A percentile compares a stretch with the other conserved stretches of the same genome.
phyloP scores from a whole-genome alignment of 1,284 basidiomycete species.

The Sporisorium scitamineum region DNA sequence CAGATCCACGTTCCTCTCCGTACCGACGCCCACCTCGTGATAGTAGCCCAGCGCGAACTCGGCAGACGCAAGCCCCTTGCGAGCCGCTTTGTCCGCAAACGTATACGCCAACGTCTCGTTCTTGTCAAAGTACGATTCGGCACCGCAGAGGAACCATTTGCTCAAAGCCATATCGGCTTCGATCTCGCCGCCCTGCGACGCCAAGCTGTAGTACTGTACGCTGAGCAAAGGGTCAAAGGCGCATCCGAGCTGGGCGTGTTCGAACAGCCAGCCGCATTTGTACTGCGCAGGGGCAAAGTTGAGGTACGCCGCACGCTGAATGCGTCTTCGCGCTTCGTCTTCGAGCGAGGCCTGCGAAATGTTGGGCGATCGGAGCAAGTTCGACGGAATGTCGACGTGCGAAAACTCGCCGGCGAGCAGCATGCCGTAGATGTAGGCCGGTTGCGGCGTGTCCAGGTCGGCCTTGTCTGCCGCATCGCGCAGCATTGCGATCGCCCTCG shows the following conservation, averaged over 20 bases:
- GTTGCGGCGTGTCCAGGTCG: constrained; percentile 82
- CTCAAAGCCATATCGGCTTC: constrained; percentile 95
- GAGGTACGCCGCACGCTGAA: constrained; percentile 86
- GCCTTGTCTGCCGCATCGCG: constrained; percentile 81
- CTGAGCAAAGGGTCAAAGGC: constrained; percentile 88
- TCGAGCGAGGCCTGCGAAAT: constrained; percentile 59
- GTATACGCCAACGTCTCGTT: constrained; percentile 87
- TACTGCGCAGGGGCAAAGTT: constrained; percentile 90
- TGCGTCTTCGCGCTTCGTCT: constrained; percentile 61
- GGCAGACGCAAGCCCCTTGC: constrained; percentile 81
- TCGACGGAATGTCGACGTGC: constrained; percentile 54
- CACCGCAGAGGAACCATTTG: constrained; percentile 95
- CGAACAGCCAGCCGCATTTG: constrained; percentile 87
- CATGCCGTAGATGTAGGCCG: constrained; percentile 83
- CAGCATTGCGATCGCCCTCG: constrained; percentile 79
- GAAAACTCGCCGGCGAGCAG: constrained; percentile 77
- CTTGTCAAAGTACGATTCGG: constrained; percentile 83
- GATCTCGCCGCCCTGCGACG: constrained; percentile 76
- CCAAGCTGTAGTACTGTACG: constrained; percentile 89
- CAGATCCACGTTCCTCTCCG: constrained; percentile 74
- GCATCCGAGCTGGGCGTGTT: constrained; percentile 87
- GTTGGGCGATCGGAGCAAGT: constrained; percentile 55
- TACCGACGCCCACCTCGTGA: constrained; percentile 76
- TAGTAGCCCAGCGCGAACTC: constrained; percentile 97
- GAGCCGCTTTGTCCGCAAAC: constrained; percentile 91